These are phyloP conservation scores for Sextonia rubra DNA, from an alignment of 164 flowering plant species.

Conservation along the genomic window DNA sequence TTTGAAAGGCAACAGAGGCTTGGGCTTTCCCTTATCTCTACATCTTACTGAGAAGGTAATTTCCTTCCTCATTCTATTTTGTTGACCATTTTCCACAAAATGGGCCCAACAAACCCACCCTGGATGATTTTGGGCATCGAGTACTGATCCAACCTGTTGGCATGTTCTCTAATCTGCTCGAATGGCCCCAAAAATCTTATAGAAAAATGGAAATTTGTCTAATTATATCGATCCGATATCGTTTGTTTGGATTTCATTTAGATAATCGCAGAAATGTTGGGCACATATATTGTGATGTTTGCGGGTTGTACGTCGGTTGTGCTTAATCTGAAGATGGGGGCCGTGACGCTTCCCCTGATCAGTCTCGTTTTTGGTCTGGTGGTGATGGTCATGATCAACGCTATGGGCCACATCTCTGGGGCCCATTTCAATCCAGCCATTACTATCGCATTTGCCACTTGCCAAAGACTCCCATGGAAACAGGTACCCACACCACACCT, in stretches of 20 bases:
- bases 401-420: slow-evolving; percentile 62
- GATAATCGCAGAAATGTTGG: slow-evolving; percentile 57
- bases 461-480: slow-evolving; percentile 51
- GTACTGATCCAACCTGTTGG: neutral
- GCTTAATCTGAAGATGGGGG: slow-evolving; percentile 33
- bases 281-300: slow-evolving; percentile 57
- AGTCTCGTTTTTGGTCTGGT: slow-evolving; percentile 51
- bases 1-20: neutral
- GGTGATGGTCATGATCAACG: slow-evolving; percentile 59
- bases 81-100: too few species aligned
- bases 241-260: slow-evolving; percentile 6
- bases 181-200: too few species aligned
- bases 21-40: slow-evolving; percentile 20
- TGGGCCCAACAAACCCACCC: neutral
- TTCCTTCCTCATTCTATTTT: neutral
- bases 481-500: slow-evolving; percentile 33
- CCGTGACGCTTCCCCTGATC: slow-evolving; percentile 44
- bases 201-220: too few species aligned
- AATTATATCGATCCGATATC: too few species aligned
- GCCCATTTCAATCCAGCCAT: slow-evolving; percentile 65
- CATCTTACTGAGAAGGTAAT: slow-evolving; percentile 43
- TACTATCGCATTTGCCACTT: slow-evolving; percentile 55
- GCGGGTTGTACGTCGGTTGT: slow-evolving; percentile 54
- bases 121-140: neutral
- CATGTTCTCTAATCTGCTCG: neutral